phyloP scores from a whole-genome alignment of 768 basidiomycete species.

The Suillus bovinus region DNA sequence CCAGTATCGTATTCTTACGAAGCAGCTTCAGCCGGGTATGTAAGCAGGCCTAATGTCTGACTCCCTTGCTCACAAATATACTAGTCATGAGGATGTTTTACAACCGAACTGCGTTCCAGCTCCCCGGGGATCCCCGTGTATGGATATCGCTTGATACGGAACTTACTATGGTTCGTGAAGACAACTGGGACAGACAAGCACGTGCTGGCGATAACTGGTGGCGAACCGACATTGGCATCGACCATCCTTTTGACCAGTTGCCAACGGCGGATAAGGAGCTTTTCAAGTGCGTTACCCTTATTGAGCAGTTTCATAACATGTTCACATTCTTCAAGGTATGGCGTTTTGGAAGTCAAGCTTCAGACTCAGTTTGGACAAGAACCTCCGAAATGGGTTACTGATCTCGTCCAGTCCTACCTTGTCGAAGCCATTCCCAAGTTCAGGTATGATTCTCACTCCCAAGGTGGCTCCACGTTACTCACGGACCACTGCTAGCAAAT shows the following conservation, averaged over 20 bases:
- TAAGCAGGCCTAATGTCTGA: not conserved
- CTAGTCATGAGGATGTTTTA: slow-evolving; percentile 96
- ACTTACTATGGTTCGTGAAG: slow-evolving; percentile 91
- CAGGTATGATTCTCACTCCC: slow-evolving; percentile 48
- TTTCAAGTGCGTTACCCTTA: slow-evolving; percentile 65
- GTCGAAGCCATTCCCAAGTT: slow-evolving; percentile 99
- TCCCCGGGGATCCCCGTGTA: slow-evolving; percentile 85
- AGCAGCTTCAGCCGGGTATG: slow-evolving; percentile 81
- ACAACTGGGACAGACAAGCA: slow-evolving; percentile 93
- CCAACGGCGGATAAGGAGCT: slow-evolving; percentile 79
- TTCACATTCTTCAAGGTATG: slow-evolving; percentile 53
- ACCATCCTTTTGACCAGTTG: slow-evolving; percentile 62
- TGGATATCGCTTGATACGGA: slow-evolving; percentile 98
- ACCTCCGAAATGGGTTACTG: slow-evolving; percentile 94
- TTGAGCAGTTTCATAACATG: not conserved
- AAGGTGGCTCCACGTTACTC: not conserved
- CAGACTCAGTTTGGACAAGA: slow-evolving; percentile 96
- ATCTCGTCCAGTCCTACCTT: slow-evolving; percentile 92
- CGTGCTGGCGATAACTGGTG: slow-evolving; percentile 93
- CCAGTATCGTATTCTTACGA: slow-evolving; percentile 84
- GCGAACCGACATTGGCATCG: slow-evolving; percentile 78
- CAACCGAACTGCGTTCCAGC: slow-evolving; percentile 97
- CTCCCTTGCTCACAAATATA: slow-evolving; percentile 6
- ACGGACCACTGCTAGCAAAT: slow-evolving; percentile 57
- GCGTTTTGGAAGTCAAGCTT: slow-evolving; percentile 95